Evolutionary conservation across 805 yeast species (phyloP), one percentile per base, ranked within the genome.

Genomic region (Candida ortonii): DNA sequence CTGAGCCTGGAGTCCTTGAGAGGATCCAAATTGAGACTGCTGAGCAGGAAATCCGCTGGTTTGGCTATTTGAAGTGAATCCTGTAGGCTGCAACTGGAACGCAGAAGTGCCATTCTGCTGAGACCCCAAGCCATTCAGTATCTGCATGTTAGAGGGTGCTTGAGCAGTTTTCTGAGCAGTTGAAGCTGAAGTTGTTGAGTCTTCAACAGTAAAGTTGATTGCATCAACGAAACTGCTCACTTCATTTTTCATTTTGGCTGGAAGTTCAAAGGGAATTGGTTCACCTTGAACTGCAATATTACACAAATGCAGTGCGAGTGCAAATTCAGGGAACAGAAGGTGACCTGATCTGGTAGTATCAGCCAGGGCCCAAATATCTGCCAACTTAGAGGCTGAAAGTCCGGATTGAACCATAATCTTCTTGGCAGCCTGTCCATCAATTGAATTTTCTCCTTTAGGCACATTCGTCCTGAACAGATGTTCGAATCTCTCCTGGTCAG

Each of bases 271-370:
- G 3, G 97, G 97, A 41, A 89, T 67, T 7, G 80, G 66, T 47
- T 84, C 88, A 22, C 96, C 95, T 49, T 76, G 78, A 47, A 85
- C 68, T 0, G 82, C 83, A 52, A 77, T 62, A 48, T 84, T 83
- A 55, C 95, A 88, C 48, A 90, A 68, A 59, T 88, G 90, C 69
- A 90, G 78, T 12, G 96, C 88, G 46, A 90, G 68, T 11, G 95
- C 95, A 68, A 90, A 90, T 59, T 90, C 97, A 2, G 97, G 97
- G 55, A 89, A 90, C 49, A 90, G 63, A 41, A 90, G 72, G 36
- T 78, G 71, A 2, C 97, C 97, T 6, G 93, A 80, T 50, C 78
- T 82, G 49, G 80, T 84, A 2, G 95, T 81, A 54, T 90, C 97
- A n/a, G 95, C 75, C 38, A 90, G 66, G 16, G 83, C 79, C 97